Evolutionary conservation across 495 filamentous ascomycete genomes (phyloP).

Genomic region (Daldinia caldariorum): DNA sequence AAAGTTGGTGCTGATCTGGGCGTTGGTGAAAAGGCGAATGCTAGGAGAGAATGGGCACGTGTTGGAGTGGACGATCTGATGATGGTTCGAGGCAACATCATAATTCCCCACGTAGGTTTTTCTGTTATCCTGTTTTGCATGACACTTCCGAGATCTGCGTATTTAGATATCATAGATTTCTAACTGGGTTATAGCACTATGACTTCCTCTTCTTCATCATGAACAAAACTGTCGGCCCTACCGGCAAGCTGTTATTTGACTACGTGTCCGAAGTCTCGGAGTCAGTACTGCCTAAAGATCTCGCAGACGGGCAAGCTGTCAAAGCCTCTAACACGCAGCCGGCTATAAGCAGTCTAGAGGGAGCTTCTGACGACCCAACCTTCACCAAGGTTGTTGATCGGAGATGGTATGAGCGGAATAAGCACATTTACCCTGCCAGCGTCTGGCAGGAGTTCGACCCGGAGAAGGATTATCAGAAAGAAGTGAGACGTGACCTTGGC

Average conservation of each 20-base stretch:
- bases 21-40: conserved; percentile 71
- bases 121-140: neutral
- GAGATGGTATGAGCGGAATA: conserved; percentile 95
- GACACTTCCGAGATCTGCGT: neutral
- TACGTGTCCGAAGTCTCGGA: conserved; percentile 66
- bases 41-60: conserved; percentile 85
- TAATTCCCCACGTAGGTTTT: conserved; percentile 87
- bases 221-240: conserved; percentile 80
- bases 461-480: conserved; percentile 81
- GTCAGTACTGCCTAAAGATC: neutral
- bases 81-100: conserved; percentile 89
- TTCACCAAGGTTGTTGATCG: conserved; percentile 96
- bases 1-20: conserved; percentile 88
- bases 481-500: conserved; percentile 81
- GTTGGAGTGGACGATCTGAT: conserved; percentile 97
- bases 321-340: conserved; percentile 54
- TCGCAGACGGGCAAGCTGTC: conserved; percentile 49
- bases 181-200: conserved; percentile 77
- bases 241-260: conserved; percentile 77
- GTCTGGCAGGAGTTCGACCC: conserved; percentile 96
- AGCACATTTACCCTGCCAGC: conserved; percentile 96
- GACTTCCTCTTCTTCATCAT: conserved; percentile 97
- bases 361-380: conserved; percentile 77
- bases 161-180: neutral
- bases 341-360: conserved; percentile 68